Conservation (phyloP, 2,329 filamentous ascomycete species). For the Cryphonectria carpinicola region DNA sequence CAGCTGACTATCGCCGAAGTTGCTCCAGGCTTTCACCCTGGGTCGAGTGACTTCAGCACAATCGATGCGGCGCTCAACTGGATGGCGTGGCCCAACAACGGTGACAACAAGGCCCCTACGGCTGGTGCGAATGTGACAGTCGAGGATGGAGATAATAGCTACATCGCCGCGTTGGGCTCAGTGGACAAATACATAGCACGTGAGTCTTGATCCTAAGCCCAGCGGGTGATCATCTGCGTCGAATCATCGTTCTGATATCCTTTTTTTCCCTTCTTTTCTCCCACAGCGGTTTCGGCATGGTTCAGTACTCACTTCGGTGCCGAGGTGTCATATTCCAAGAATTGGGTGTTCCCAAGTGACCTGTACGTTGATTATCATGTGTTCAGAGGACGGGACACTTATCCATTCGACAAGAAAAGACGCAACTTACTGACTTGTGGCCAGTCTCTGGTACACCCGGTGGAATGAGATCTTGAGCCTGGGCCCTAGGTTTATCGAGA, state of each 20-base stretch:
- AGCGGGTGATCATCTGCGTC: conserved; percentile 30
- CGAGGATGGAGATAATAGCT: conserved; percentile 42
- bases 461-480: conserved; percentile 54
- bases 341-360: conserved; percentile 63
- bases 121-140: conserved; percentile 45
- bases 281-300: conserved; percentile 38
- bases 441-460: conserved; percentile 56
- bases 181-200: conserved; percentile 31
- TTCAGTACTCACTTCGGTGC: conserved; percentile 50
- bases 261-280: too few relatives aligned
- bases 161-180: conserved; percentile 39
- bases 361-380: conserved; percentile 33
- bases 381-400: neutral
- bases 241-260: neutral
- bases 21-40: conserved; percentile 54
- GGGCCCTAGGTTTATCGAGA: conserved; percentile 52
- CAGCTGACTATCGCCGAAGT: neutral
- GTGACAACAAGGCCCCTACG: conserved; percentile 54
- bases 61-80: conserved; percentile 51
- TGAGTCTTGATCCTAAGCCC: conserved; percentile 6
- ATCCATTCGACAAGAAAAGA: neutral
- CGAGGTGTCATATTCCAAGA: conserved; percentile 52
- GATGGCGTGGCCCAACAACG: conserved; percentile 48
- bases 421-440: neutral
- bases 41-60: conserved; percentile 40